phyloP scores from a whole-genome alignment of 345 rosid genomes.

The Gossypium herbaceum region DNA sequence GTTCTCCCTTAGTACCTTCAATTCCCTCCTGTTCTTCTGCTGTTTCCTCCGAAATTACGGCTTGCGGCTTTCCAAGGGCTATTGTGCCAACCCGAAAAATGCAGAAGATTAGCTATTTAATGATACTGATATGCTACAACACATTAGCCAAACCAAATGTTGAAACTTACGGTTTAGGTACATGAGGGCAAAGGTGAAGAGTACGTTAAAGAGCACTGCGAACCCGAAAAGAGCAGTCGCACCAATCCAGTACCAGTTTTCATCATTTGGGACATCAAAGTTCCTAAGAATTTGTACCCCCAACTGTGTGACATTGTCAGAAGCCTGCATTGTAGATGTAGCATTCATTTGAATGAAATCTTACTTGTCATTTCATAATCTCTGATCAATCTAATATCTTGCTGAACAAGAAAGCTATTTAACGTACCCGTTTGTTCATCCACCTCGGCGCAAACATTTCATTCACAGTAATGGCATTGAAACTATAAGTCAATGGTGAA shows the following conservation, averaged over 20 bases:
- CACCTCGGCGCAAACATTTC: slow-evolving; percentile 86
- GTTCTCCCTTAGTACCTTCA: slow-evolving; percentile 28
- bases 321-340: slow-evolving; percentile 26
- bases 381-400: too few species aligned
- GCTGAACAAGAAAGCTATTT: too few species aligned
- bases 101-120: slow-evolving; percentile 6
- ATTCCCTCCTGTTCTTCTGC: slow-evolving; percentile 26
- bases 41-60: slow-evolving; percentile 44
- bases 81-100: background rate
- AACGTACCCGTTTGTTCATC: slow-evolving; percentile 57
- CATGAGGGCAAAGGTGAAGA: slow-evolving; percentile 47
- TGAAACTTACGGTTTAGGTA: slow-evolving; percentile 48
- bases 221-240: slow-evolving; percentile 45
- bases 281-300: slow-evolving; percentile 40
- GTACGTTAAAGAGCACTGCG: slow-evolving; percentile 46
- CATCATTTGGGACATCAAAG: slow-evolving; percentile 31
- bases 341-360: background rate
- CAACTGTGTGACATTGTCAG: slow-evolving; percentile 27
- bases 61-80: slow-evolving; percentile 61
- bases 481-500: slow-evolving; percentile 70
- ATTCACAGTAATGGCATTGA: slow-evolving; percentile 60
- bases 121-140: background rate
- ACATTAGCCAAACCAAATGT: background rate
- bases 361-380: background rate
- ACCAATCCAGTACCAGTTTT: slow-evolving; percentile 69